Conservation (phyloP, 495 filamentous ascomycete species). For the Apodospora peruviana region DNA sequence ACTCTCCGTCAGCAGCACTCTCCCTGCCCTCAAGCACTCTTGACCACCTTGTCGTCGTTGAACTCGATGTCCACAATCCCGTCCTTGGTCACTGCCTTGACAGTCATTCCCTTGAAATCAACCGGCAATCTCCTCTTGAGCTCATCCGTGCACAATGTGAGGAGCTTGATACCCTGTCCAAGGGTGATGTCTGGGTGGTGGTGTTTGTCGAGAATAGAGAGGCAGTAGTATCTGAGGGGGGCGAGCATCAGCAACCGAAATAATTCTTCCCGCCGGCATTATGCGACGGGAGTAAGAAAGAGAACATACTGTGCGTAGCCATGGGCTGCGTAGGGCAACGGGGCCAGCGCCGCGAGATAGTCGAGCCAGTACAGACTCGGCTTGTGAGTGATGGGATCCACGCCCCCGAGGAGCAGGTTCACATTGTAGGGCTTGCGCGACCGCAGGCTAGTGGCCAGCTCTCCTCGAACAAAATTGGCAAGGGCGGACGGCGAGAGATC, state of each 20-base stretch:
- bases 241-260: constrained; percentile 8
- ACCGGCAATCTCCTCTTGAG: constrained; percentile 91
- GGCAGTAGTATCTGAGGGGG: constrained; percentile 69
- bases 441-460: constrained; percentile 83
- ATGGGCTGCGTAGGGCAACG: constrained; percentile 91
- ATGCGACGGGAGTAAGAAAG: neutral
- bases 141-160: constrained; percentile 93
- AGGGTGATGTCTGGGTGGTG: constrained; percentile 89
- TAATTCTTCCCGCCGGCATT: neutral
- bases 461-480: constrained; percentile 84
- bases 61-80: constrained; percentile 77
- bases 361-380: constrained; percentile 95
- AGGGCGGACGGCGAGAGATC: constrained; percentile 85
- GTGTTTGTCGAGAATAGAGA: constrained; percentile 95
- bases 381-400: constrained; percentile 80
- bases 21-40: constrained; percentile 46
- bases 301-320: constrained; percentile 88
- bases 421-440: constrained; percentile 92
- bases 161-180: constrained; percentile 81
- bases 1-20: constrained; percentile 1
- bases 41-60: constrained; percentile 69
- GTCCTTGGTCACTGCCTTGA: constrained; percentile 92
- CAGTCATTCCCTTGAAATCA: constrained; percentile 93
- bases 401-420: constrained; percentile 88
- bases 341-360: constrained; percentile 83